Evolutionary conservation across 1,139 yeast species (phyloP).

Genomic region (Pneumocystis sp.): DNA sequence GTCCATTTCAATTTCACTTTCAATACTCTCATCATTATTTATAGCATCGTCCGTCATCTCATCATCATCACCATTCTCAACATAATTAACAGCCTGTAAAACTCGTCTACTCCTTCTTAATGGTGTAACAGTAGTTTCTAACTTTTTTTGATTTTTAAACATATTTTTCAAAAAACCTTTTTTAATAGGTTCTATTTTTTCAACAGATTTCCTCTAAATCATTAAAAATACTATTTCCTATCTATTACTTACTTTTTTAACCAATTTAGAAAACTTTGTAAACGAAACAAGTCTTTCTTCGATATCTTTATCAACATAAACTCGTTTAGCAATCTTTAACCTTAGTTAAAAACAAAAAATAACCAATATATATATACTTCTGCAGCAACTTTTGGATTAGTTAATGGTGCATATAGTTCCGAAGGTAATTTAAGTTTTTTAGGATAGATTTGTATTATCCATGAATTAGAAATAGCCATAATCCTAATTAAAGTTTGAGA

Average conservation of each 20-base stretch:
- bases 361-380: neutral
- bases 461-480: conserved; percentile 40
- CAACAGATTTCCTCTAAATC: neutral
- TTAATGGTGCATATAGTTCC: conserved; percentile 14
- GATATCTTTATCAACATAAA: neutral
- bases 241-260: neutral
- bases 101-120: neutral
- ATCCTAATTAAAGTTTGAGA: conserved; percentile 52
- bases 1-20: neutral
- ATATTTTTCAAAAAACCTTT: neutral
- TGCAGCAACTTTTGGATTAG: conserved; percentile 5
- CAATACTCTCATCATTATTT: neutral
- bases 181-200: neutral
- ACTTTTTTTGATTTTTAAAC: neutral
- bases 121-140: neutral
- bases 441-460: conserved; percentile 73
- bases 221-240: neutral
- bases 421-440: conserved; percentile 54
- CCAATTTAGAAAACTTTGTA: neutral
- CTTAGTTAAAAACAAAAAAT: neutral
- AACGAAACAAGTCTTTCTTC: neutral
- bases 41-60: neutral
- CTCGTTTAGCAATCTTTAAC: neutral
- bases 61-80: neutral
- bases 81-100: neutral